Percentiles rank a stretch among this genome's conserved stretches.
Conservation (phyloP, 1,284 basidiomycete species). For the Pascua sp. region DNA sequence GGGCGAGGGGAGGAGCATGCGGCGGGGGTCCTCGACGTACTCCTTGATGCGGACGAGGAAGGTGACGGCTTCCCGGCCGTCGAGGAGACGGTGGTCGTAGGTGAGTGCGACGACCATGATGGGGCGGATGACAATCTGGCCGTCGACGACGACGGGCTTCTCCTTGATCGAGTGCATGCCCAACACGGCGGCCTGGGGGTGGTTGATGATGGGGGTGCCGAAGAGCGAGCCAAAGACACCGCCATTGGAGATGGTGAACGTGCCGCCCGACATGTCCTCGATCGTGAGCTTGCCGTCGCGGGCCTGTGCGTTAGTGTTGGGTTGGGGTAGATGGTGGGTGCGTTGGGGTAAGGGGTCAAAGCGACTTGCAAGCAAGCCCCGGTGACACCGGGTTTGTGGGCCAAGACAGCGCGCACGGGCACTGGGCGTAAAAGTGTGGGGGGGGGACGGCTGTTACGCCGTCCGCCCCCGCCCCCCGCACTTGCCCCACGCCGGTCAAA, state of each 20-base stretch:
- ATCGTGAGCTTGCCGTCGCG: conserved; percentile 90
- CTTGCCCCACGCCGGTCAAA: too few relatives aligned
- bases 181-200: conserved; percentile 90
- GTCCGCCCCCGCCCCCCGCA: too few relatives aligned
- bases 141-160: conserved; percentile 84
- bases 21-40: conserved; percentile 64
- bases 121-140: conserved; percentile 83
- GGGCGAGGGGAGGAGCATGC: conserved; percentile 58
- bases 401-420: too few relatives aligned
- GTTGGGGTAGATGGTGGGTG: too few relatives aligned
- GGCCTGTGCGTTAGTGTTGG: conserved; percentile 53
- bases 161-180: conserved; percentile 98
- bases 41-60: conserved; percentile 82
- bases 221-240: conserved; percentile 97
- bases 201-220: conserved; percentile 96
- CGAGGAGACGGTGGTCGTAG: conserved; percentile 93
- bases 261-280: conserved; percentile 95
- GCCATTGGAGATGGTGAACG: conserved; percentile 98
- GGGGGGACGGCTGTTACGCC: too few relatives aligned
- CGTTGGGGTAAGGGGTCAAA: too few relatives aligned
- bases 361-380: too few relatives aligned
- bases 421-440: too few relatives aligned
- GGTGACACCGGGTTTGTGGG: too few relatives aligned
- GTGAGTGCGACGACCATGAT: conserved; percentile 95
- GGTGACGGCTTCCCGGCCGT: conserved; percentile 93